A percentile compares a stretch with the other conserved stretches of the same genome.
Conservation (phyloP, 2,329 filamentous ascomycete species). For the Zasmidium citrigriseum region DNA sequence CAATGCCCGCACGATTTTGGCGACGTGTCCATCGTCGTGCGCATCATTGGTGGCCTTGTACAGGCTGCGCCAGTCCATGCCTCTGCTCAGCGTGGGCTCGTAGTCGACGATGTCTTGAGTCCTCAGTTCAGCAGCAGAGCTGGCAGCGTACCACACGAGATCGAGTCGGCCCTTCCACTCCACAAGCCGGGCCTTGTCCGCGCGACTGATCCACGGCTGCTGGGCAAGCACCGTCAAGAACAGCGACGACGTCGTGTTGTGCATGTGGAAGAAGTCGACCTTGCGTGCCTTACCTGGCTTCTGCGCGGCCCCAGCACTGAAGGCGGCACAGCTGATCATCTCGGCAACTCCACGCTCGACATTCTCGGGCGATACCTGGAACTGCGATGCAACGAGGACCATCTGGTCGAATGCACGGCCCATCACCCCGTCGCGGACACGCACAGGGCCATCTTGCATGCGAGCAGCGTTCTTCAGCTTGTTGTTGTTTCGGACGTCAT, state of each 20-base stretch:
- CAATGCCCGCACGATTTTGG: constrained; percentile 76
- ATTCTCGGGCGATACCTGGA: constrained; percentile 51
- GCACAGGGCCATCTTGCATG: constrained; percentile 64
- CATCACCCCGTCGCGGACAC: constrained; percentile 64
- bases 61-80: constrained; percentile 48
- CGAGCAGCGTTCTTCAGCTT: constrained; percentile 58
- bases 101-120: constrained; percentile 61
- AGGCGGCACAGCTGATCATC: constrained; percentile 69
- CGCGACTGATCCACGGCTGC: constrained; percentile 60
- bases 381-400: constrained; percentile 61
- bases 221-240: constrained; percentile 67
- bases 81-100: constrained; percentile 60
- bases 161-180: constrained; percentile 81
- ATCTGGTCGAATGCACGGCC: constrained; percentile 64
- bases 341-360: constrained; percentile 60
- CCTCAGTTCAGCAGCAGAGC: too few relatives aligned
- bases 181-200: constrained; percentile 68
- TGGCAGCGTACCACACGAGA: constrained; percentile 70
- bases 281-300: constrained; percentile 65
- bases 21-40: constrained; percentile 77
- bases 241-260: constrained; percentile 74
- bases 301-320: constrained; percentile 62
- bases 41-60: constrained; percentile 46
- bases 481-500: constrained; percentile 58
- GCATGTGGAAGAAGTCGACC: constrained; percentile 76